phyloP scores from a whole-genome alignment of 2,329 filamentous ascomycete species.

The Botryotinia narcissicola region DNA sequence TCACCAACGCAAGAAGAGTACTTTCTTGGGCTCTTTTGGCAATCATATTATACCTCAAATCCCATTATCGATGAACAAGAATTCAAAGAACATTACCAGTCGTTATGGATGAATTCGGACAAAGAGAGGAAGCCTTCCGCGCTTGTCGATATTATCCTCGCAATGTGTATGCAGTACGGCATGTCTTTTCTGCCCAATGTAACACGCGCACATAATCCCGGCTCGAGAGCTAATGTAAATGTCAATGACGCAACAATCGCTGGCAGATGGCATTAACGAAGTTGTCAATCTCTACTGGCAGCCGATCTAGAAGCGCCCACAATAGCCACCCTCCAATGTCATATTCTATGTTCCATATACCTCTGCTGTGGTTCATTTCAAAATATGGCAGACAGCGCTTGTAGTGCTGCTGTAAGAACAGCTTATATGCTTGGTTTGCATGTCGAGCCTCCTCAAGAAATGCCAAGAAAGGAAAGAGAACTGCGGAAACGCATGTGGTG shows the following conservation, averaged over 20 bases:
- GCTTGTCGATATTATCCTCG: constrained; percentile 52
- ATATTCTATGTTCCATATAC: constrained; percentile 43
- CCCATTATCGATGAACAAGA: constrained; percentile 46
- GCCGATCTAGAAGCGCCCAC: constrained; percentile 42
- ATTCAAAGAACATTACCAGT: constrained; percentile 46
- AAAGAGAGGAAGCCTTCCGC: constrained; percentile 45
- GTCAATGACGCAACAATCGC: constrained; percentile 39
- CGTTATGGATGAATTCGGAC: constrained; percentile 40
- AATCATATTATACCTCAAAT: constrained; percentile 44
- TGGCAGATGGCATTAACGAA: constrained; percentile 43
- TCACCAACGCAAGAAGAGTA: constrained; percentile 46
- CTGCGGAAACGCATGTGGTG: constrained; percentile 48
- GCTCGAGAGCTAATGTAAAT: constrained; percentile 26
- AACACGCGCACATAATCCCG: constrained; percentile 15
- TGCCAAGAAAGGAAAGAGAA: constrained; percentile 39
- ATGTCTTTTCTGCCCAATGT: constrained; percentile 31
- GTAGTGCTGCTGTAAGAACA: constrained; percentile 40
- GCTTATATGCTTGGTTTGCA: constrained; percentile 45
- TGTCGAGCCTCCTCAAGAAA: constrained; percentile 39
- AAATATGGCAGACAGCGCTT: constrained; percentile 41
- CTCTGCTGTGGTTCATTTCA: constrained; percentile 42
- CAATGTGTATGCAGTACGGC: constrained; percentile 51
- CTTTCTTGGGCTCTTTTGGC: constrained; percentile 49
- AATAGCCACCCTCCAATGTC: constrained; percentile 43
- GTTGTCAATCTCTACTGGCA: constrained; percentile 42